A percentile compares a stretch with the other conserved stretches of the same genome.
Evolutionary conservation across 306 rosid species (phyloP).

Genomic region (Prosopis cineraria): DNA sequence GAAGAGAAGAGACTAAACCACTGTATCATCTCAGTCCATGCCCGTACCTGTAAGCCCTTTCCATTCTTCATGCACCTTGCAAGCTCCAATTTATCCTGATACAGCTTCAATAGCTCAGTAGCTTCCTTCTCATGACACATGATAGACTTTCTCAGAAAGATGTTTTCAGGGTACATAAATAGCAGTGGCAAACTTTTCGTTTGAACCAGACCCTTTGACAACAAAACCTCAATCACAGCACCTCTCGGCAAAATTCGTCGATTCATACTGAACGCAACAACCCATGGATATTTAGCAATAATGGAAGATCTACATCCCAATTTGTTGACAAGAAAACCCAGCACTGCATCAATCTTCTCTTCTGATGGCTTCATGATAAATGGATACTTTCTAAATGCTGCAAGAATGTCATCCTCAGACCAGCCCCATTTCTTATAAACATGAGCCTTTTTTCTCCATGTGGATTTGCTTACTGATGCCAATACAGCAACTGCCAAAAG

Average conservation of each 20-base stretch:
- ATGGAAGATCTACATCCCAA: slow-evolving; percentile 29
- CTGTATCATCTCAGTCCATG: not conserved
- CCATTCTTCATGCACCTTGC: not conserved
- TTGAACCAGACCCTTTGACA: slow-evolving; percentile 22
- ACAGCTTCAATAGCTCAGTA: not conserved
- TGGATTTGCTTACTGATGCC: slow-evolving; percentile 24
- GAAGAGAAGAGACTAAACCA: not conserved
- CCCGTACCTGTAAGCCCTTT: not conserved
- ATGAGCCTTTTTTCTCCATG: slow-evolving; percentile 34
- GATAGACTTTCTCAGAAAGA: slow-evolving; percentile 26
- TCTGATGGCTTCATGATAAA: slow-evolving; percentile 33
- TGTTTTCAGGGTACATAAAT: not conserved
- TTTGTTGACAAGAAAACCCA: slow-evolving; percentile 40
- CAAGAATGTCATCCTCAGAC: slow-evolving; percentile 30
- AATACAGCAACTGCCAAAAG: slow-evolving; percentile 6
- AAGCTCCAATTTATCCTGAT: not conserved
- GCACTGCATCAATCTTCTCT: slow-evolving; percentile 27
- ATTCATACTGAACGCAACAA: slow-evolving; percentile 26
- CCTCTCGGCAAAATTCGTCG: slow-evolving; percentile 38
- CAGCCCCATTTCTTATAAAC: slow-evolving; percentile 42
- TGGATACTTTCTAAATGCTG: slow-evolving; percentile 31
- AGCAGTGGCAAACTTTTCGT: not conserved
- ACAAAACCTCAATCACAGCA: slow-evolving; percentile 33
- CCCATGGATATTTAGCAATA: not conserved
- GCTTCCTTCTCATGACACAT: slow-evolving; percentile 13